Percentiles rank a stretch among this genome's conserved stretches.
These are phyloP conservation scores for Xenoacremonium recifei DNA, from an alignment of 2,329 filamentous ascomycete species.

Conservation along the genomic window DNA sequence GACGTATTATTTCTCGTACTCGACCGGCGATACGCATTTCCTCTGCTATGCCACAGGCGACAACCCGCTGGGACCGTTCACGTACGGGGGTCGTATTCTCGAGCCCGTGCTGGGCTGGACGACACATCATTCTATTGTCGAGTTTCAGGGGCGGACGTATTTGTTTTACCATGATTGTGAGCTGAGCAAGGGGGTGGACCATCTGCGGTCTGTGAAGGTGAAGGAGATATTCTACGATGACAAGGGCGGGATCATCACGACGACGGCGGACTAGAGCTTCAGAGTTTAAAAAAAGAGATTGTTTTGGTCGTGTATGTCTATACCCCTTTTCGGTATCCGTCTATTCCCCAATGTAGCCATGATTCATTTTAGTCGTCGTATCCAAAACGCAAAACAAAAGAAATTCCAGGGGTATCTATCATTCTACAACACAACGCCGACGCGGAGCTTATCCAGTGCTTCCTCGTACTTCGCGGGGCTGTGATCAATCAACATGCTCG, in stretches of 20 bases:
- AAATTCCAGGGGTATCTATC: not conserved
- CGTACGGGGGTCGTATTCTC: conserved; percentile 67
- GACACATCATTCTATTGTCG: conserved; percentile 76
- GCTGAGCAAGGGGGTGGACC: conserved; percentile 65
- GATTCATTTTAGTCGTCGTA: no score
- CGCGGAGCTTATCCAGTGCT: conserved; percentile 58
- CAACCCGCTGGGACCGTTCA: conserved; percentile 69
- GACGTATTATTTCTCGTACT: conserved; percentile 75
- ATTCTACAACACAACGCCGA: conserved; percentile 40
- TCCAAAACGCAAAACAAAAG: no score
- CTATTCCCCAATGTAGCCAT: no score
- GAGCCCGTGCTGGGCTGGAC: conserved; percentile 80
- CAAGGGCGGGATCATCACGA: conserved; percentile 57
- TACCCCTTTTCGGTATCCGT: no score
- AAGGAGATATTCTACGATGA: conserved; percentile 72
- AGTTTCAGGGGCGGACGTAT: conserved; percentile 70
- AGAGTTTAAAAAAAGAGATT: no score
- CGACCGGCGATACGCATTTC: conserved; percentile 75
- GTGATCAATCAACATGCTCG: conserved; percentile 74
- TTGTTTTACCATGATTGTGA: conserved; percentile 76
- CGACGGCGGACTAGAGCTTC: conserved; percentile 22
- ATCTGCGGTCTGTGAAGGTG: conserved; percentile 72
- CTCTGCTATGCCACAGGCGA: conserved; percentile 67
- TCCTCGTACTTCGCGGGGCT: conserved; percentile 73
- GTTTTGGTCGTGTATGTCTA: no score